Percentiles rank a stretch among this genome's conserved stretches.
Conservation (phyloP, 2,329 filamentous ascomycete genomes). For the Trichophyton equinum region DNA sequence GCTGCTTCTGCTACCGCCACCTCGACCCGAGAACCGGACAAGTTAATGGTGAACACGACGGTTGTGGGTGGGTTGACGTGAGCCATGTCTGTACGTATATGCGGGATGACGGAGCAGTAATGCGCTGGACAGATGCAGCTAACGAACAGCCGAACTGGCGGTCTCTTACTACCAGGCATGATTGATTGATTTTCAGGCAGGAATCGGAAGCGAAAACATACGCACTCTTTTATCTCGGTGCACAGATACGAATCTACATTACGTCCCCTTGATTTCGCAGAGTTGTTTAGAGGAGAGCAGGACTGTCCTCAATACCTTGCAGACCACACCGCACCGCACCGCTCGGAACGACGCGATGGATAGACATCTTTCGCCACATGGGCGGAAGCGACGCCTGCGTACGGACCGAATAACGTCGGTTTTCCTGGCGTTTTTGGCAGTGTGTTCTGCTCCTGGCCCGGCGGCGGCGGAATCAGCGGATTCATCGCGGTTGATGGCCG, state of each 20-base stretch:
- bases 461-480: no score
- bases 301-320: neutral
- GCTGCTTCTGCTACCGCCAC: neutral
- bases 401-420: constrained; percentile 1
- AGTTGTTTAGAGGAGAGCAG: neutral
- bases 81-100: no score
- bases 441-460: neutral
- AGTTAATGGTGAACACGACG: neutral
- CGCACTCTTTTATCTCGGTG: no score
- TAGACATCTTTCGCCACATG: neutral
- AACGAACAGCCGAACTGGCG: neutral
- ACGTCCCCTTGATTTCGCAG: neutral
- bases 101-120: no score
- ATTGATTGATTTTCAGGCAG: no score
- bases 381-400: neutral
- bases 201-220: no score
- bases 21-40: neutral
- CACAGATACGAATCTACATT: no score
- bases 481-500: constrained; percentile 7
- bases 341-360: neutral
- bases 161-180: no score
- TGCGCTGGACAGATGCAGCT: neutral
- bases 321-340: neutral
- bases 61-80: neutral
- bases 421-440: constrained; percentile 5